These are phyloP conservation scores for Phallus indusiatus DNA, from an alignment of 768 basidiomycete genomes.

Conservation along the genomic window DNA sequence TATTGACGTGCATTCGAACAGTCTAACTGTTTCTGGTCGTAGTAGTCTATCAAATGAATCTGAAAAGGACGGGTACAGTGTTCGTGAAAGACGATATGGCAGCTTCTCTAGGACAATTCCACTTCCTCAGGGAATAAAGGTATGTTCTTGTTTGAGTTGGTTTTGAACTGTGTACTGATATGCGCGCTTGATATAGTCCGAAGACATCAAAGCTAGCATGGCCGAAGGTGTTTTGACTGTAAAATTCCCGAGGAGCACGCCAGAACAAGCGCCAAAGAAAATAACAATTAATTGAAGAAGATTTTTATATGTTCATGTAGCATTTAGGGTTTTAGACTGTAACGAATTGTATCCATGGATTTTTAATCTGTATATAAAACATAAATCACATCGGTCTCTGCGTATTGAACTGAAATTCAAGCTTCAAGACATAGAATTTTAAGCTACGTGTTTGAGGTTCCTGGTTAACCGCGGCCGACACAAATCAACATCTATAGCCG, in stretches of 20 bases:
- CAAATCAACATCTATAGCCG: no score
- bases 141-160: conserved; percentile 13
- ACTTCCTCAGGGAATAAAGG: conserved; percentile 41
- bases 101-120: conserved; percentile 39
- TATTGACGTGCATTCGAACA: conserved; percentile 37
- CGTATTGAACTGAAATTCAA: no score
- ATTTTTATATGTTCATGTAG: no score
- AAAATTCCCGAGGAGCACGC: conserved; percentile 35
- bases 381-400: no score
- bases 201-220: conserved; percentile 39
- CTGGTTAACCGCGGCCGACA: no score
- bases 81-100: conserved; percentile 40
- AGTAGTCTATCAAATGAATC: conserved; percentile 21
- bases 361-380: no score
- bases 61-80: conserved; percentile 29
- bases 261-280: conserved; percentile 35
- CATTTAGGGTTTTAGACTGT: no score
- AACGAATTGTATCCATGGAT: no score
- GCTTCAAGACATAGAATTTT: no score
- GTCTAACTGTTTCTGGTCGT: conserved; percentile 40
- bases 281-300: conserved; percentile 23
- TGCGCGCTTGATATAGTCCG: conserved; percentile 23
- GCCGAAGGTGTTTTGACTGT: conserved; percentile 39
- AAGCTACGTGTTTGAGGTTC: no score
- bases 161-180: neutral